These are phyloP conservation scores for Corymbia citriodora DNA, from an alignment of 441 rosid genomes.

Conservation along the genomic window DNA sequence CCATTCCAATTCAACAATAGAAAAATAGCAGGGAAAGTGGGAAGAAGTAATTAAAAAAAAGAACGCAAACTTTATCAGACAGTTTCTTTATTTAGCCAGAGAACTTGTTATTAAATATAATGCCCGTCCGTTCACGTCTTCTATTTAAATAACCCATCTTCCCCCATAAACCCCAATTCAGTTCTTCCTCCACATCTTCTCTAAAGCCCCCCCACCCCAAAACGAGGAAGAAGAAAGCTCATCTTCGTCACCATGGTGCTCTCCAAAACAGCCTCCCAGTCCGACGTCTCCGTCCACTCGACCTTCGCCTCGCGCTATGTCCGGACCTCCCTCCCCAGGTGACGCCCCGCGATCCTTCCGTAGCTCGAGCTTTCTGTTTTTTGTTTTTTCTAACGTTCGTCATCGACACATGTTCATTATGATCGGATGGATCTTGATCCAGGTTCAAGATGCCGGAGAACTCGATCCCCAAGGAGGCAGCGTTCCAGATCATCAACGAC, in stretches of 20 bases:
- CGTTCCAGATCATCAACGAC: conserved; percentile 66
- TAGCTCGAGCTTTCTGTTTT: neutral
- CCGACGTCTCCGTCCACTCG: conserved; percentile 72
- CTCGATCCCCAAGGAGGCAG: conserved; percentile 77
- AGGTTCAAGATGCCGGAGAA: conserved; percentile 56
- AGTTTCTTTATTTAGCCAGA: neutral
- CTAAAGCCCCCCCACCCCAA: neutral
- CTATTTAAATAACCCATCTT: neutral
- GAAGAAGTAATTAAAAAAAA: neutral
- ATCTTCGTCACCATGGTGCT: conserved; percentile 40
- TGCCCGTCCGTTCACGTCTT: neutral
- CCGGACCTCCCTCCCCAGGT: conserved; percentile 73
- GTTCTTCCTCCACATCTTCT: neutral
- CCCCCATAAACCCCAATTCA: neutral
- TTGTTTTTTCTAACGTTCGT: neutral
- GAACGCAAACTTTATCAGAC: neutral
- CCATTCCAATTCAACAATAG: neutral
- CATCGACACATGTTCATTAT: neutral
- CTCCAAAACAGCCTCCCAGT: conserved; percentile 43
- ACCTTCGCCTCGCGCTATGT: conserved; percentile 95
- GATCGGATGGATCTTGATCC: neutral
- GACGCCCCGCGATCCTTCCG: neutral
- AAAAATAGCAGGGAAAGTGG: neutral
- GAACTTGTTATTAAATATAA: neutral
- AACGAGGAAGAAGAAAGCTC: neutral